Evolutionary conservation across 2,329 filamentous ascomycete species (phyloP).

Genomic region (Talaromyces marneffei): DNA sequence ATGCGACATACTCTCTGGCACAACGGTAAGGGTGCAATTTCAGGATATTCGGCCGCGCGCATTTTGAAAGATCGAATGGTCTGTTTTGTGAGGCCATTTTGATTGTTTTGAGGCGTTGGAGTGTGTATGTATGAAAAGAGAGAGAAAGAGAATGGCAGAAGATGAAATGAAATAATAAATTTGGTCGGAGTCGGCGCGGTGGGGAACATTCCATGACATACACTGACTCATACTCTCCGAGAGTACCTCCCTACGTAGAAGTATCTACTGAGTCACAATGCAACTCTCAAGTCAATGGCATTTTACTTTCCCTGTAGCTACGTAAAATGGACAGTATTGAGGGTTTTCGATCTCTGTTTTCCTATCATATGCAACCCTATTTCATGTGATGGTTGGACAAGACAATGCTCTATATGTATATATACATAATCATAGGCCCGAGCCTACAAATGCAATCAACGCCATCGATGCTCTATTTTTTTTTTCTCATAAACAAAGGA

Average conservation of each 20-base stretch:
- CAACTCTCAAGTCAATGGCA: neutral
- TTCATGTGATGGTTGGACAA: no score
- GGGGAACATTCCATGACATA: slow-evolving; percentile 5
- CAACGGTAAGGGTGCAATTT: slow-evolving; percentile 73
- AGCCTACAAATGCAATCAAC: slow-evolving; percentile 6
- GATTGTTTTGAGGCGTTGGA: neutral
- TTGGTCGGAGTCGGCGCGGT: neutral
- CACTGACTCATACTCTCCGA: neutral
- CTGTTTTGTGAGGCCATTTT: slow-evolving; percentile 39
- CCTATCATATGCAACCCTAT: no score
- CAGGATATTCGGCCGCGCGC: slow-evolving; percentile 71
- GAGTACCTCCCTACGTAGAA: no score
- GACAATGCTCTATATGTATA: slow-evolving; percentile 7
- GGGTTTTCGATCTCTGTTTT: no score
- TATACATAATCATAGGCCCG: slow-evolving; percentile 6
- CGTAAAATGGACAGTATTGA: no score
- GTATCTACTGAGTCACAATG: neutral
- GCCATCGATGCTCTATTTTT: neutral
- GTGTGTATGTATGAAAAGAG: neutral
- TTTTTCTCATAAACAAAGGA: neutral
- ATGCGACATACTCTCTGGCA: slow-evolving; percentile 64
- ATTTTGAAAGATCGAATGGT: slow-evolving; percentile 66
- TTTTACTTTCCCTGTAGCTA: neutral
- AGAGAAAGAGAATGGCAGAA: neutral
- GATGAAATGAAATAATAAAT: neutral